Evolutionary conservation across 345 rosid species (phyloP).

Genomic region (Ricinus communis): DNA sequence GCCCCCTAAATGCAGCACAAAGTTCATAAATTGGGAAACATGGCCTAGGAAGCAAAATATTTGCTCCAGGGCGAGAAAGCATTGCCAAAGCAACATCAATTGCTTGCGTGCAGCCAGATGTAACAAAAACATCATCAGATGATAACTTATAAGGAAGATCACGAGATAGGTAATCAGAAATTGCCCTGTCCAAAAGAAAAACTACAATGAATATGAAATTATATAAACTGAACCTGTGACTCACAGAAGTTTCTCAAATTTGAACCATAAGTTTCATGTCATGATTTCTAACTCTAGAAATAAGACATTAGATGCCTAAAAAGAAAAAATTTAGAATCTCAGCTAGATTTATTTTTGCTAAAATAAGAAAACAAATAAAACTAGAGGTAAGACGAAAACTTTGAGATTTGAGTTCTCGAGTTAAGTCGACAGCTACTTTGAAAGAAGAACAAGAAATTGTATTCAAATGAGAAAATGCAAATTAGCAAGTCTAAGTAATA

Average conservation of each 20-base stretch:
- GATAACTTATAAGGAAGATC: constrained; percentile 85
- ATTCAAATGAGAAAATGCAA: too few species aligned
- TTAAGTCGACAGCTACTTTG: too few species aligned
- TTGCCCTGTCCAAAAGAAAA: constrained; percentile 47
- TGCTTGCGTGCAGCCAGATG: constrained; percentile 95
- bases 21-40: constrained; percentile 94
- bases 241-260: neutral
- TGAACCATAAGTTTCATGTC: too few species aligned
- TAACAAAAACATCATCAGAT: constrained; percentile 73
- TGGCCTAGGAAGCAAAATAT: constrained; percentile 80
- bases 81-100: constrained; percentile 83
- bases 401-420: too few species aligned
- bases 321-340: too few species aligned
- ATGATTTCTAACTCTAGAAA: too few species aligned
- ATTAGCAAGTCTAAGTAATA: too few species aligned
- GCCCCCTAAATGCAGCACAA: constrained; percentile 61
- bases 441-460: too few species aligned
- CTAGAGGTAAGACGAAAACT: too few species aligned
- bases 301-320: too few species aligned
- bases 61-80: constrained; percentile 77
- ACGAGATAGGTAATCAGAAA: constrained; percentile 69
- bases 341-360: neutral
- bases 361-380: neutral
- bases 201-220: too few species aligned
- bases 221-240: neutral